Evolutionary conservation across 179 eudicot genomes (phyloP), one percentile per base, ranked within the genome.

Genomic region (Carnegiea gigantea): DNA sequence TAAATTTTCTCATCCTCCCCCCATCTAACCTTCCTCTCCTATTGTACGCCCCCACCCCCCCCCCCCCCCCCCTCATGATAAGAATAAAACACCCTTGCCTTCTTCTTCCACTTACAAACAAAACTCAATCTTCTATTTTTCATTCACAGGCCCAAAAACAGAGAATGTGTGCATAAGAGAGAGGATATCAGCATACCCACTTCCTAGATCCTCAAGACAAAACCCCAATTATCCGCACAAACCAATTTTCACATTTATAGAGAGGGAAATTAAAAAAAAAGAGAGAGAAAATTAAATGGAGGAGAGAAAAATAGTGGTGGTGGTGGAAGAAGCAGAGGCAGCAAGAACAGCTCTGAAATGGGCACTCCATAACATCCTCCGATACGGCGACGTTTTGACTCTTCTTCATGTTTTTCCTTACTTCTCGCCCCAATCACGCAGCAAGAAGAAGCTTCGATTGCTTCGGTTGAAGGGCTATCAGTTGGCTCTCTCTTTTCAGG

Each of bases 401-500:
- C 95, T 95, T 8, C 90, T 95, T 23, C 98, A 93, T 83, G 86
- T 95, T 0, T 92, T 87, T 54, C 89, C 92, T 10, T 65, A 83
- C 8, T 81, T 49, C 46, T 79, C 86, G 0, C 73, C 87, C 1
- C 77, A 73, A 72, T 85, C 90, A 43, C 87, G 88, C 74, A 90
- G 57, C 85, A 91, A 79, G 85, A 92, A 89, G 78, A 90, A 91
- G 28, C 90, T 86, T 70, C 53, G 98, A 13, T 82, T 77, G 6
- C 89, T 87, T 40, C 88, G 98, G 1, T 86, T 92, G 64, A 88
- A 88, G 57, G 98, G 90, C 44, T 95, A 91, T 84, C 97, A 92
- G 33, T 82, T 95, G 68, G 97, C 98, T n/a, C 91, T 95, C 46
- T 92, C 98, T 40, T 95, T 95, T 88, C 90, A 91, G 77, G 94